phyloP scores from a whole-genome alignment of 495 filamentous ascomycete genomes.

The Choiromyces venosus region DNA sequence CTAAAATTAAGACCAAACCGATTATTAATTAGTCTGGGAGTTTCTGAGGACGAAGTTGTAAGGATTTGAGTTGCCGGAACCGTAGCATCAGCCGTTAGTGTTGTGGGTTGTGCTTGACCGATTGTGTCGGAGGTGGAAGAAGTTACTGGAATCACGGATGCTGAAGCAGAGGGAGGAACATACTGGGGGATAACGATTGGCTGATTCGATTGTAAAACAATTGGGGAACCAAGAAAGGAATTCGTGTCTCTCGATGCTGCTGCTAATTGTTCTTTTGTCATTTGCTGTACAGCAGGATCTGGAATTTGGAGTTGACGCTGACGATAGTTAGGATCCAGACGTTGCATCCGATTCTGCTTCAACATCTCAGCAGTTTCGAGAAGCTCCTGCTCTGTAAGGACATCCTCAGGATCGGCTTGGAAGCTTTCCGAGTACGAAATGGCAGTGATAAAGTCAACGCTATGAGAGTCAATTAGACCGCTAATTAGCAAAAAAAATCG shows the following conservation, averaged over 20 bases:
- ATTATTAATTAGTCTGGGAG: background rate
- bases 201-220: background rate
- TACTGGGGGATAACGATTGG: slow-evolving; percentile 1
- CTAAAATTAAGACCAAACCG: background rate
- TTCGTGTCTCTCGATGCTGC: background rate
- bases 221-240: background rate
- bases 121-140: background rate
- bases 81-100: background rate
- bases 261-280: background rate
- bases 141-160: background rate
- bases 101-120: background rate
- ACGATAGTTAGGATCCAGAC: background rate
- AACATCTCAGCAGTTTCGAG: slow-evolving; percentile 34
- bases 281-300: background rate
- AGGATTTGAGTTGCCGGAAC: background rate
- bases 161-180: background rate
- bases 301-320: background rate
- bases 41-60: background rate
- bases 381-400: slow-evolving; percentile 54
- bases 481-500: slow-evolving; percentile 18
- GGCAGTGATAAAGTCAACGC: slow-evolving; percentile 47
- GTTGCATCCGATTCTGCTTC: slow-evolving; percentile 1
- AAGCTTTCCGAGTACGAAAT: slow-evolving; percentile 58
- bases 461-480: slow-evolving; percentile 16
- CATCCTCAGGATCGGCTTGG: slow-evolving; percentile 53